Conservation (phyloP, 2,329 filamentous ascomycete genomes). For the Pseudopyricularia cyperi region DNA sequence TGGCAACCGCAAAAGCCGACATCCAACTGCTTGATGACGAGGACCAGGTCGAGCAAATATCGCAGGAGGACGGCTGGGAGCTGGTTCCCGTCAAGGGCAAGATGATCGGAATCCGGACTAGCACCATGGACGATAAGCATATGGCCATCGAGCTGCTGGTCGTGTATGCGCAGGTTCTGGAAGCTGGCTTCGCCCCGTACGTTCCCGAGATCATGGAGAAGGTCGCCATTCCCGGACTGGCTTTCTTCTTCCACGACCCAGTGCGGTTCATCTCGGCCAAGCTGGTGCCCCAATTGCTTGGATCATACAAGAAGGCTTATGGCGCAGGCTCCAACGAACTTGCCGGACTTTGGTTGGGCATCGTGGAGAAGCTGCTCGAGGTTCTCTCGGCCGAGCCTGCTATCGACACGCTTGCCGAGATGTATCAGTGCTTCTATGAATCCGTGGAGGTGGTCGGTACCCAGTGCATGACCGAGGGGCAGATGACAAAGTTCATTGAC, state of each 20-base stretch:
- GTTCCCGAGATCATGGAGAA: slow-evolving; percentile 91
- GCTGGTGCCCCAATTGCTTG: slow-evolving; percentile 82
- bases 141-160: slow-evolving; percentile 98
- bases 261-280: slow-evolving; percentile 92
- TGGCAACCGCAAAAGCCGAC: slow-evolving; percentile 90
- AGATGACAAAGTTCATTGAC: slow-evolving; percentile 82
- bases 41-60: slow-evolving; percentile 81
- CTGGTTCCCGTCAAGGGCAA: slow-evolving; percentile 94
- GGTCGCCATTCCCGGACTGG: slow-evolving; percentile 83
- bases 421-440: slow-evolving; percentile 99
- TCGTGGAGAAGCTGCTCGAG: slow-evolving; percentile 83
- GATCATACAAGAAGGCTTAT: slow-evolving; percentile 86
- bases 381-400: slow-evolving; percentile 88
- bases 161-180: slow-evolving; percentile 93
- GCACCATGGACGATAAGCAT: slow-evolving; percentile 94
- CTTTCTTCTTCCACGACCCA: slow-evolving; percentile 98
- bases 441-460: slow-evolving; percentile 89
- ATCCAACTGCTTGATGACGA: slow-evolving; percentile 94
- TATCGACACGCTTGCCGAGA: slow-evolving; percentile 91
- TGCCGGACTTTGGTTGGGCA: slow-evolving; percentile 68
- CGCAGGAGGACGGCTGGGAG: slow-evolving; percentile 96
- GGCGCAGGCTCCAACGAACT: slow-evolving; percentile 70
- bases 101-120: slow-evolving; percentile 96
- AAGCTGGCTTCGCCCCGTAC: slow-evolving; percentile 82
- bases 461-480: slow-evolving; percentile 60